Percentiles rank a stretch among this genome's conserved stretches.
These are phyloP conservation scores for Ustilago nuda DNA, from an alignment of 1,284 basidiomycete species.

Conservation along the genomic window DNA sequence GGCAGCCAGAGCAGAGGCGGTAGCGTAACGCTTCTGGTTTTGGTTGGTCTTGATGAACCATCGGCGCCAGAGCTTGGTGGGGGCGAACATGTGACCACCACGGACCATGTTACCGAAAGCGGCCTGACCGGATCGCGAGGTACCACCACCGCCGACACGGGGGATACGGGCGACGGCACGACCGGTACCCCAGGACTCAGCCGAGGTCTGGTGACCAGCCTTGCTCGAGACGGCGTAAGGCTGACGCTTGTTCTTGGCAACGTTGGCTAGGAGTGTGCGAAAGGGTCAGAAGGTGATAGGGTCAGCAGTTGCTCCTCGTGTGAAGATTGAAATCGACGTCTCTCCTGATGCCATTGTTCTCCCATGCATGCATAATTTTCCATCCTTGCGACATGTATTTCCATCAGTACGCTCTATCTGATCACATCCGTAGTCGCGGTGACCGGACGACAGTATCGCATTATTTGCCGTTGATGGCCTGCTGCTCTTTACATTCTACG, in stretches of 20 bases:
- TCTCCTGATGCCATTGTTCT: neutral
- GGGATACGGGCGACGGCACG: conserved; percentile 99
- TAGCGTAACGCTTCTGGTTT: conserved; percentile 98
- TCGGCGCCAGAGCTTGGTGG: conserved; percentile 99
- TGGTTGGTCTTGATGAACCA: conserved; percentile 99
- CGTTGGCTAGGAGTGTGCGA: conserved; percentile 78
- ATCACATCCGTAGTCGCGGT: neutral
- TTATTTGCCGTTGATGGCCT: no score
- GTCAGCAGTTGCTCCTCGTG: conserved; percentile 12
- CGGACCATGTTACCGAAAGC: conserved; percentile 81
- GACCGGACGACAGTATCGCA: neutral
- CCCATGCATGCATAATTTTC: neutral
- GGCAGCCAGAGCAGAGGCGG: conserved; percentile 96
- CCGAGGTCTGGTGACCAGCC: conserved; percentile 98
- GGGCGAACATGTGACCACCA: conserved; percentile 99
- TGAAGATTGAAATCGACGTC: neutral
- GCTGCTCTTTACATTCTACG: no score
- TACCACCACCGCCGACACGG: conserved; percentile 99
- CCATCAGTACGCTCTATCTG: neutral
- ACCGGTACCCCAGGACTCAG: conserved; percentile 99
- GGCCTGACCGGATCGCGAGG: conserved; percentile 95
- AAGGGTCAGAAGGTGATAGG: neutral
- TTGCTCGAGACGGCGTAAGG: conserved; percentile 96
- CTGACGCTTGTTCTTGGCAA: conserved; percentile 98
- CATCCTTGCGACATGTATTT: neutral